These are phyloP conservation scores for Podaxis sp. DNA, from an alignment of 768 basidiomycete genomes.

Conservation along the genomic window DNA sequence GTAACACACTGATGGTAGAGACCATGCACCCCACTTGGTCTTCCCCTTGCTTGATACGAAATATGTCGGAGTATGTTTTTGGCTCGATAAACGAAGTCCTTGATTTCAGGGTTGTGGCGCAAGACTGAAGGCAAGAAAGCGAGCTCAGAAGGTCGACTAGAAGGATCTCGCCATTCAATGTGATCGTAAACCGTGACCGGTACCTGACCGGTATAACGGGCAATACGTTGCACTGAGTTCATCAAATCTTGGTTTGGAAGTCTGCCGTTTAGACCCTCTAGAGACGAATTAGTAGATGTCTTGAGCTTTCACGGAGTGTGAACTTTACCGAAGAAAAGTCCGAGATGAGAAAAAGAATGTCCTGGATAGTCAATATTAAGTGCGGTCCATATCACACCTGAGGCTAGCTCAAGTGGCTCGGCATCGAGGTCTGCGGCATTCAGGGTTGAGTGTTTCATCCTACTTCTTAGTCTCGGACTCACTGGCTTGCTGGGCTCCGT, in stretches of 20 bases:
- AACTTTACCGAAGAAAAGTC: slow-evolving; percentile 84
- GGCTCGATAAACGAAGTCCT: slow-evolving; percentile 53
- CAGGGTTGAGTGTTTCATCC: neutral
- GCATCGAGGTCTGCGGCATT: slow-evolving; percentile 53
- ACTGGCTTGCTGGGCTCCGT: slow-evolving; percentile 68
- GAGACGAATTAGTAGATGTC: slow-evolving; percentile 4
- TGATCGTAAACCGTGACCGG: slow-evolving; percentile 82
- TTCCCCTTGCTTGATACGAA: slow-evolving; percentile 71
- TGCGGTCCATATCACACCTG: slow-evolving; percentile 94
- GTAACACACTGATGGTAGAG: slow-evolving; percentile 72
- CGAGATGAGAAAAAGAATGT: slow-evolving; percentile 94
- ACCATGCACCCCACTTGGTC: slow-evolving; percentile 85
- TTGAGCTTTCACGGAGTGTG: neutral
- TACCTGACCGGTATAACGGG: slow-evolving; percentile 68
- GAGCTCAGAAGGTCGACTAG: slow-evolving; percentile 17
- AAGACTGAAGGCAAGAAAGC: slow-evolving; percentile 44
- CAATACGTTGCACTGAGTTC: slow-evolving; percentile 74
- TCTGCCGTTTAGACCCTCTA: slow-evolving; percentile 94
- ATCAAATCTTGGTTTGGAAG: slow-evolving; percentile 94
- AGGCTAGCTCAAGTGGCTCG: slow-evolving; percentile 57
- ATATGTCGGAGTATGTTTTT: slow-evolving; percentile 69
- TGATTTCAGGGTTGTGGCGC: slow-evolving; percentile 36
- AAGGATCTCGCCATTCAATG: slow-evolving; percentile 44
- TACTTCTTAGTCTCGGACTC: slow-evolving; percentile 6
- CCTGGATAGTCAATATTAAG: slow-evolving; percentile 94